Base-by-base conservation (phyloP, 1,284 basidiomycete species). In the Cutaneotrichosporon arboriforme region DNA sequence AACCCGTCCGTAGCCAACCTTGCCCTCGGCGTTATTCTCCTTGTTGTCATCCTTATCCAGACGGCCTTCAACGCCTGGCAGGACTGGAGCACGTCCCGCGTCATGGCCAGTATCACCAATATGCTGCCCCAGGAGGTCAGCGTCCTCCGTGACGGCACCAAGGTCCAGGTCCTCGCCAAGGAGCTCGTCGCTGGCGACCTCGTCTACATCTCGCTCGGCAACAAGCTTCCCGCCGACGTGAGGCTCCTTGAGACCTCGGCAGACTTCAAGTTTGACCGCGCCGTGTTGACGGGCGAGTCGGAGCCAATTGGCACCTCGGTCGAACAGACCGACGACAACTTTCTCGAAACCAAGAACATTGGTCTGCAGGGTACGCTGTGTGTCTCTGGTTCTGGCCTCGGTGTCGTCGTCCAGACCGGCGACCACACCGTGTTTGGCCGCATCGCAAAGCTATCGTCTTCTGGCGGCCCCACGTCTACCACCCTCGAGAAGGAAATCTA, bases 321-420 rank as follows among this genome's bases (percentile, higher is more conserved):
- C 39, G 78, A 82, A 20, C 63, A 68, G 14, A 82, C 81, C 2
- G 80, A 81, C 12, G 73, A 78, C 18, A 85, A 83, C 53, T 76
- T 81, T 18, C 78, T 84, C 8, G 83, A 84, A 63, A 81, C 80
- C n/a, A 76, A 79, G 58, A 85, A 85, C 67, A 76, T 85, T 41
- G 83, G 81, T 3, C 74, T 86, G 13, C 81, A 83, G 69, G 83
- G 83, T 13, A 85, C 84, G 0, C 76, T 82, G 22, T 83, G 82
- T 60, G 78, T 81, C 1, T 78, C 80, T 43, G 84, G 84, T 5
- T 79, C 69, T 22, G 84, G 81, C 48, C 72, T 73, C n/a, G 70
- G 69, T 31, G 68, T 82, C 17, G 82, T 83, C 20, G 79, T 84
- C 50, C 79, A 80, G 42, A 82, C 81, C 0, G 83, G 84, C 40